Percentiles rank a stretch among this genome's conserved stretches.
These are phyloP conservation scores for Apophysomyces ossiformis DNA, from an alignment of 371 early-diverging fungal genomes.

Conservation along the genomic window DNA sequence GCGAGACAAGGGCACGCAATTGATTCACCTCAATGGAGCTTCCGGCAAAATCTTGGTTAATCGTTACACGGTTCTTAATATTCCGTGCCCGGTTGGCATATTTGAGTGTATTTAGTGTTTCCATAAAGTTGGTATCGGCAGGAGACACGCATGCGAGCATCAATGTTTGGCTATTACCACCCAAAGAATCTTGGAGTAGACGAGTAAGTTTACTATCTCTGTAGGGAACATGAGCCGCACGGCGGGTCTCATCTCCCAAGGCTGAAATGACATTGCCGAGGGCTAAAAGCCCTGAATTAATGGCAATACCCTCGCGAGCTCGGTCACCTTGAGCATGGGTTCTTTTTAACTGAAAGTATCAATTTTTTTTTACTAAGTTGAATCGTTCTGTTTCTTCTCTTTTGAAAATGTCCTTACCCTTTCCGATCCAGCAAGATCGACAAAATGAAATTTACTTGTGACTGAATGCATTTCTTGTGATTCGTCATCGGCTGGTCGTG, in stretches of 20 bases:
- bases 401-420: slow-evolving; percentile 31
- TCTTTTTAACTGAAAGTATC: slow-evolving; percentile 71
- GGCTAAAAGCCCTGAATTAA: slow-evolving; percentile 96
- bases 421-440: slow-evolving; percentile 93
- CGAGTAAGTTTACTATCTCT: slow-evolving; percentile 99
- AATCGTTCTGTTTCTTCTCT: no score
- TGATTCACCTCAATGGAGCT: slow-evolving; percentile 68
- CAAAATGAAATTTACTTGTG: slow-evolving; percentile 89
- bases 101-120: slow-evolving; percentile 91
- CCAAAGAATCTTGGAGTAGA: slow-evolving; percentile 96
- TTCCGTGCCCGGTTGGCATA: slow-evolving; percentile 91
- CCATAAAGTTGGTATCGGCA: slow-evolving; percentile 79
- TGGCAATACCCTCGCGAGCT: slow-evolving; percentile 97
- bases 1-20: slow-evolving; percentile 72
- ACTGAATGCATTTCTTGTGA: slow-evolving; percentile 17
- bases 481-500: slow-evolving; percentile 28
- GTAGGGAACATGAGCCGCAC: slow-evolving; percentile 85
- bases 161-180: slow-evolving; percentile 91
- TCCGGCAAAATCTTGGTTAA: slow-evolving; percentile 76
- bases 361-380: no score
- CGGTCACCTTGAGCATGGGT: slow-evolving; percentile 95
- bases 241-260: slow-evolving; percentile 84
- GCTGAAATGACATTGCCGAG: slow-evolving; percentile 99
- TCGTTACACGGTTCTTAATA: slow-evolving; percentile 82
- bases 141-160: slow-evolving; percentile 95